Percentiles rank a stretch among this genome's conserved stretches.
Evolutionary conservation across 2,329 filamentous ascomycete genomes (phyloP).

Genomic region (Arthrobotrys entomopaga): DNA sequence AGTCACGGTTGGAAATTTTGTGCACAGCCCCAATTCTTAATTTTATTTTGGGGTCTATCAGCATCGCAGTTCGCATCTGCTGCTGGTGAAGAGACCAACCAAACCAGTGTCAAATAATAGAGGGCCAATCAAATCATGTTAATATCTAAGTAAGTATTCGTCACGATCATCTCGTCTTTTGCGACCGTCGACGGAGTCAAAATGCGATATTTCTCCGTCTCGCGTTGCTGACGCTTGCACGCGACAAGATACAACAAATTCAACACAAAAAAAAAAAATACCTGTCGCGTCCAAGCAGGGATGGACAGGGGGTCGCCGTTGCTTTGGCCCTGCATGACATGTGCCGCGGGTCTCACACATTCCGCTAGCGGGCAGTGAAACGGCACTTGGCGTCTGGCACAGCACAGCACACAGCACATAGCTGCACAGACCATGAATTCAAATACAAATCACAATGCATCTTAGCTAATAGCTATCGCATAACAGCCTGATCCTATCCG

Average conservation of each 20-base stretch:
- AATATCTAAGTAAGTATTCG: too few species aligned
- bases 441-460: too few species aligned
- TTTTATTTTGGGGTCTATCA: conserved; percentile 27
- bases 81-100: not conserved
- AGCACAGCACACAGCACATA: too few species aligned
- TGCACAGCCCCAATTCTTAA: conserved; percentile 34
- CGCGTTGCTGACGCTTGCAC: not conserved
- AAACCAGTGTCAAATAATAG: not conserved
- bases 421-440: too few species aligned
- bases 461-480: too few species aligned
- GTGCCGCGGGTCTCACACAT: too few species aligned
- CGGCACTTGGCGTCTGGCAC: too few species aligned
- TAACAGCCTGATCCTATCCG: too few species aligned
- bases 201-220: not conserved
- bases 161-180: not conserved
- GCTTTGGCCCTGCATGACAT: too few species aligned
- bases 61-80: conserved; percentile 29
- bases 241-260: conserved; percentile 3
- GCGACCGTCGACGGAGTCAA: conserved; percentile 2
- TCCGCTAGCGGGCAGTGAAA: too few species aligned
- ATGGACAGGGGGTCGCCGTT: too few species aligned
- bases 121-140: not conserved
- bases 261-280: conserved; percentile 8
- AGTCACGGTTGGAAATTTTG: conserved; percentile 14
- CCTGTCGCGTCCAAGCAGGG: not conserved